Percentiles rank a stretch among this genome's conserved stretches.
phyloP scores from a whole-genome alignment of 2,329 filamentous ascomycete species.

The Sphaerulina populicola region DNA sequence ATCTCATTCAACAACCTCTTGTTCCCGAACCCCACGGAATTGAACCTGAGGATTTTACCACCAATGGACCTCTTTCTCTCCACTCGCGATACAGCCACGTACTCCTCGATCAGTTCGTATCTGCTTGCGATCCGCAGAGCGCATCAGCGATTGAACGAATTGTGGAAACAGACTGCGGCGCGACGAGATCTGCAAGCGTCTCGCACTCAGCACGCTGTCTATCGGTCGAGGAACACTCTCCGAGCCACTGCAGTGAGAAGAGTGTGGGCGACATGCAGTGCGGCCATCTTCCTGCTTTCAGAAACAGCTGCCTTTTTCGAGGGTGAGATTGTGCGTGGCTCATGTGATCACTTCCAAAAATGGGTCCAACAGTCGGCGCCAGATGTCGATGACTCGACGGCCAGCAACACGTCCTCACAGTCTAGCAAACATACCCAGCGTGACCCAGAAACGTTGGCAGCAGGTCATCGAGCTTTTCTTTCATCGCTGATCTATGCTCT shows the following conservation, averaged over 20 bases:
- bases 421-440: conserved; percentile 39
- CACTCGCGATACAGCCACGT: conserved; percentile 64
- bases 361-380: conserved; percentile 46
- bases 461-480: conserved; percentile 71
- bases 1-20: conserved; percentile 69
- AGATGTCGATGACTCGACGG: background rate
- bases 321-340: conserved; percentile 72
- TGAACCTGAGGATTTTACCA: conserved; percentile 64
- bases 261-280: conserved; percentile 83
- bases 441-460: conserved; percentile 76
- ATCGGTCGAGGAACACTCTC: conserved; percentile 55
- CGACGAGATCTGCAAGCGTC: conserved; percentile 59
- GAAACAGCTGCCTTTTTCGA: conserved; percentile 85
- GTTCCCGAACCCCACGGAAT: conserved; percentile 63
- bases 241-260: conserved; percentile 64
- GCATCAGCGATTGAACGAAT: conserved; percentile 70
- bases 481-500: conserved; percentile 57
- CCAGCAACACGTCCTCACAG: background rate
- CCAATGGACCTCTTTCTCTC: conserved; percentile 84
- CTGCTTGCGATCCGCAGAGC: conserved; percentile 76
- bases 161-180: conserved; percentile 79
- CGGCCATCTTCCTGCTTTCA: conserved; percentile 78
- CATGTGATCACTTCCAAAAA: conserved; percentile 68
- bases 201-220: conserved; percentile 48
- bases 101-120: conserved; percentile 80